Base-by-base conservation (phyloP, 768 basidiomycete genomes). In the Russula griseocarnosa region DNA sequence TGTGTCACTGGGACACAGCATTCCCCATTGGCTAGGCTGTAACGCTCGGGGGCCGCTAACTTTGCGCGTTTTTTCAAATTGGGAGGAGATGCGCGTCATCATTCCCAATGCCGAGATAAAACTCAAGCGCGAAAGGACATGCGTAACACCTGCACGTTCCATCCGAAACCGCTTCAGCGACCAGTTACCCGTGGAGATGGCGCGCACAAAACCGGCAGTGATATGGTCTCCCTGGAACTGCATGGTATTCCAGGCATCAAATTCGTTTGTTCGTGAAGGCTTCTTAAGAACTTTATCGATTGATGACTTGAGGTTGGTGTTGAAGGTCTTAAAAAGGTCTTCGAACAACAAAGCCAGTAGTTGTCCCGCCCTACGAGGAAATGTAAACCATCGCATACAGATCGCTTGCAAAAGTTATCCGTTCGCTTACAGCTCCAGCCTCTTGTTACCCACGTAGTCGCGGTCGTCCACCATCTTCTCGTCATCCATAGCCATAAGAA, bases 161-260 rank as follows among this genome's bases (percentile, higher is more conserved):
- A 98, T 98, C 79, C 95, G 96, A 83, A 99, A 98, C 57, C 97
- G 91, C 75, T 98, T 98, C 55, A 99, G 79, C 11, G 92, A 94
- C 97, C 97, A 99, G 72, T 99, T 99, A 11, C 97, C 97, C 0
- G 97, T 99, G 10, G 95, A 97, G 66, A 99, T 98, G 30, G 97
- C 95, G 60, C 96, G 91, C 44, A 93, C 88, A 71, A 99, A 98
- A 30, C 96, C 97, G 20, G 92, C 82, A 18, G 96, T 98, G 71
- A 99, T 92, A 68, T 92, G 90, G 67, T 98, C 94, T n/a, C 92
- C 91, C 75, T 94, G 91, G 75, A 97, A 93, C 72, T 90, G 87
- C 87, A 99, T 91, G 3, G 90, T 92, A 70, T 90, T 92, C 78
- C 87, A 89, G 4, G 94, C 94, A 71, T 98, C 96, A 69, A 95